Evolutionary conservation across 352 stramenopile genomes (phyloP).

Genomic region (Phytopythium boreale): DNA sequence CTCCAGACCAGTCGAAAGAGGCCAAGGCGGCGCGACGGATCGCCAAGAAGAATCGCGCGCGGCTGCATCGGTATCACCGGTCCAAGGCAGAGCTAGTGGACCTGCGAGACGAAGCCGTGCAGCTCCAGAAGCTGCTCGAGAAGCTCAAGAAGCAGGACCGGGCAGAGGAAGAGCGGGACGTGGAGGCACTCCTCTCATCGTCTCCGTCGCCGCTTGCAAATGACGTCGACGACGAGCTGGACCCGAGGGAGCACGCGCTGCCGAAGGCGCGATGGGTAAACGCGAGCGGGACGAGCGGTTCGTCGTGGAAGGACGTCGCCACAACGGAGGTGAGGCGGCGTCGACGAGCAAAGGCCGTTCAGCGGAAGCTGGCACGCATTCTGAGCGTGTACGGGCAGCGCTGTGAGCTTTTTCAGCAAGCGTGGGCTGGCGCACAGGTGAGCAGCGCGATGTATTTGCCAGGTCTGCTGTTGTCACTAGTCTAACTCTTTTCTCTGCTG

Average conservation of each 20-base stretch:
- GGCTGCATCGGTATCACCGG: constrained; percentile 7
- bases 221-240: not conserved
- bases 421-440: not conserved
- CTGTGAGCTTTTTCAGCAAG: not conserved
- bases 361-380: not conserved
- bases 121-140: constrained; percentile 1
- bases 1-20: not conserved
- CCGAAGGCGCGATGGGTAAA: not conserved
- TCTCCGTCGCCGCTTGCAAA: constrained; percentile 1
- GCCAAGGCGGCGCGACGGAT: not conserved
- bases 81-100: constrained; percentile 6
- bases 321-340: not conserved
- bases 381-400: not conserved
- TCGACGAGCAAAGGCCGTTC: not conserved
- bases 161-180: not conserved
- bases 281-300: not conserved
- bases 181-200: not conserved
- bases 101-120: not conserved
- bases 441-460: not conserved
- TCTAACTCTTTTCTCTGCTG: too few relatives aligned
- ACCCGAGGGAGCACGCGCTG: not conserved
- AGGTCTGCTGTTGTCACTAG: too few relatives aligned
- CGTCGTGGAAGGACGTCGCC: constrained; percentile 4
- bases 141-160: not conserved
- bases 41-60: constrained; percentile 8